These are phyloP conservation scores for Curvularia sp. DNA, from an alignment of 2,329 filamentous ascomycete genomes.

Conservation along the genomic window DNA sequence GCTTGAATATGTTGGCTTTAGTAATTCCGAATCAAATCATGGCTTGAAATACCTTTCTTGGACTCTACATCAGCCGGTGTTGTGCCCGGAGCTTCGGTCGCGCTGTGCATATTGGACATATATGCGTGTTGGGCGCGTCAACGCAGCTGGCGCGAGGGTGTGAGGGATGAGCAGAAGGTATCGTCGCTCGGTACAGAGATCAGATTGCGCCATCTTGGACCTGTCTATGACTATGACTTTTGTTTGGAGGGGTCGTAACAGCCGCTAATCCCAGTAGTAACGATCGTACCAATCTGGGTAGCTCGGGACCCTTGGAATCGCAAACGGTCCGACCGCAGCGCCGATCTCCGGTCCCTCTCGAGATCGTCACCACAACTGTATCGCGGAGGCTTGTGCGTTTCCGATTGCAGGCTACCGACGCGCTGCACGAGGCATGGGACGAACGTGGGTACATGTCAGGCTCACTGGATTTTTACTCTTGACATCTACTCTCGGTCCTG, in stretches of 20 bases:
- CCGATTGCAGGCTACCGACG: constrained; percentile 26
- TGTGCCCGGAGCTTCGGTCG: constrained; percentile 10
- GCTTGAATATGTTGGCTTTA: constrained; percentile 58
- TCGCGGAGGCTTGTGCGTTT: constrained; percentile 46
- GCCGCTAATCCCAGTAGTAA: constrained; percentile 20
- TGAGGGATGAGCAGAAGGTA: constrained; percentile 1
- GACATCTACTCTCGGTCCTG: not conserved
- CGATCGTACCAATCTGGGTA: constrained; percentile 13
- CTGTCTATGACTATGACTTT: constrained; percentile 4
- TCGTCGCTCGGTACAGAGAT: constrained; percentile 2
- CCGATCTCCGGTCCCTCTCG: constrained; percentile 40
- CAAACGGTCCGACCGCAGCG: constrained; percentile 11
- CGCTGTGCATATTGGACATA: constrained; percentile 9
- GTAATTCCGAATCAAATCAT: constrained; percentile 8
- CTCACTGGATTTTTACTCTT: not conserved
- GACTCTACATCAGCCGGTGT: constrained; percentile 39
- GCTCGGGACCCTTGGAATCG: constrained; percentile 5
- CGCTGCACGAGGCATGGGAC: constrained; percentile 5
- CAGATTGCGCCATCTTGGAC: constrained; percentile 9
- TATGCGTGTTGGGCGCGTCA: constrained; percentile 3
- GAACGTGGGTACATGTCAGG: not conserved
- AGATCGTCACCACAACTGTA: constrained; percentile 40
- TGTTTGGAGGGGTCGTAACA: constrained; percentile 23
- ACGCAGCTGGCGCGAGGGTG: not conserved
- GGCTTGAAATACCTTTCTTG: constrained; percentile 48